These are phyloP conservation scores for Wallacemonas sp. DNA, from an alignment of 208 protist genomes.

Conservation along the genomic window DNA sequence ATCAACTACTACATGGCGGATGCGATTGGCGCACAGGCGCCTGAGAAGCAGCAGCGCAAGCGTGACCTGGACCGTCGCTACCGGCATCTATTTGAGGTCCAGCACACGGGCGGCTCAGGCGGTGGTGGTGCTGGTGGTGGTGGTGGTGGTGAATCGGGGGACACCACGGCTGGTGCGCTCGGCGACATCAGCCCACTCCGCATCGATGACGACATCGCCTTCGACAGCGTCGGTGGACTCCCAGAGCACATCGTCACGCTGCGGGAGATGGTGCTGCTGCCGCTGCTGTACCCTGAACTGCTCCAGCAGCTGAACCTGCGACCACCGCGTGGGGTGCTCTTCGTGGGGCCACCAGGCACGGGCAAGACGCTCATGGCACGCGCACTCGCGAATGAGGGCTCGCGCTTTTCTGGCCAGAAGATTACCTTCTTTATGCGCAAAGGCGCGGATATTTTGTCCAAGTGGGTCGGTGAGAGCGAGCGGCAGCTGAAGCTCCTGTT, in stretches of 20 bases:
- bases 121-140: neutral
- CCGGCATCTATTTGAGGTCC: slow-evolving; percentile 9
- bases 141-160: neutral
- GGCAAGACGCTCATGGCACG: slow-evolving; percentile 99
- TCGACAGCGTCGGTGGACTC: slow-evolving; percentile 81
- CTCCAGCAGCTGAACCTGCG: slow-evolving; percentile 48
- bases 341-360: slow-evolving; percentile 99
- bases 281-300: slow-evolving; percentile 74
- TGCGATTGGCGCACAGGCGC: slow-evolving; percentile 25
- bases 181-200: slow-evolving; percentile 71
- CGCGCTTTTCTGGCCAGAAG: slow-evolving; percentile 83
- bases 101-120: neutral
- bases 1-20: slow-evolving; percentile 73
- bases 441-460: slow-evolving; percentile 96
- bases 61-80: slow-evolving; percentile 22
- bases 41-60: slow-evolving; percentile 14
- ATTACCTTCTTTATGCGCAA: slow-evolving; percentile 98
- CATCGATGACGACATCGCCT: slow-evolving; percentile 61
- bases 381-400: slow-evolving; percentile 98
- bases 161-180: slow-evolving; percentile 25
- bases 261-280: slow-evolving; percentile 84
- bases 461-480: slow-evolving; percentile 99
- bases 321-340: slow-evolving; percentile 97
- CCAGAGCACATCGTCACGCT: slow-evolving; percentile 76
- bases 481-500: slow-evolving; percentile 97